phyloP scores from a whole-genome alignment of 1,284 basidiomycete genomes.

The Marasmius oreades region DNA sequence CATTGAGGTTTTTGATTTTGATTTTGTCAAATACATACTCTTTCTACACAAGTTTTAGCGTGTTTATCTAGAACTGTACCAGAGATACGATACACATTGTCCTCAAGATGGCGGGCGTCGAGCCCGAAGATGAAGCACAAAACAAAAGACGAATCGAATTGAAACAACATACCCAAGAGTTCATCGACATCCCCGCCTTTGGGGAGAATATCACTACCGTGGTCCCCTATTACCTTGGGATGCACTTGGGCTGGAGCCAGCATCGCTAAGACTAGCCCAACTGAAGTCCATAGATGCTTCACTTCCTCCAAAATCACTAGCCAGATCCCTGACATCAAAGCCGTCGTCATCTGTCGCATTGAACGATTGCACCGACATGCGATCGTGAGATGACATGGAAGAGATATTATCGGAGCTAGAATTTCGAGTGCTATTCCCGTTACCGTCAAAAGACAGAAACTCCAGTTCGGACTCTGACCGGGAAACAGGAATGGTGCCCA shows the following conservation, averaged over 20 bases:
- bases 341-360: not conserved
- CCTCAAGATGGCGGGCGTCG: no score
- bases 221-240: no score
- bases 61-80: no score
- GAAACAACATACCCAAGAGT: no score
- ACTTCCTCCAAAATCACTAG: slow-evolving; percentile 3
- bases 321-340: not conserved
- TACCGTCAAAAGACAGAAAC: not conserved
- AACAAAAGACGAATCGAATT: no score
- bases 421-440: not conserved
- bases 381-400: not conserved
- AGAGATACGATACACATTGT: no score
- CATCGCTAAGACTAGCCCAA: not conserved
- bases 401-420: not conserved
- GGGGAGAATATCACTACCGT: no score
- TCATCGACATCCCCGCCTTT: no score
- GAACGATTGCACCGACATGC: not conserved
- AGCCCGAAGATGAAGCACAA: no score
- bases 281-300: not conserved
- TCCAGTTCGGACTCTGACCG: not conserved
- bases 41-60: no score
- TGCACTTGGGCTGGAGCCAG: not conserved
- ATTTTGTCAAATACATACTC: no score
- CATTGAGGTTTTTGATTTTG: no score
- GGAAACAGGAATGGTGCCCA: not conserved